Conservation (phyloP, 306 rosid species). For the Rosa lucieae region DNA sequence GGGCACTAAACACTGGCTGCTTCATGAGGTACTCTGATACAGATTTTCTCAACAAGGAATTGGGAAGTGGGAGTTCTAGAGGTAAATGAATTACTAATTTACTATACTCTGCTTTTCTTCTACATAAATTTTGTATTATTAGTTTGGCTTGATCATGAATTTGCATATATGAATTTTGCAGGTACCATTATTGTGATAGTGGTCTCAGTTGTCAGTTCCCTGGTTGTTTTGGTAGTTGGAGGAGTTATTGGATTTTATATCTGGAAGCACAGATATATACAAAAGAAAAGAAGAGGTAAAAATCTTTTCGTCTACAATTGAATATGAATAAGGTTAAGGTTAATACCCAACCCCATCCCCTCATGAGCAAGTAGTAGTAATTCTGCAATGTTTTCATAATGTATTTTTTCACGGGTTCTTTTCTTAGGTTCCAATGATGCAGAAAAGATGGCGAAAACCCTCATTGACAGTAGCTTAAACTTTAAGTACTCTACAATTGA, state of each 20-base stretch:
- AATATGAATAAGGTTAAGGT: neutral
- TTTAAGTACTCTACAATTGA: slow-evolving; percentile 89
- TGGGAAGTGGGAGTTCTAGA: slow-evolving; percentile 40
- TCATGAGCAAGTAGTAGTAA: neutral
- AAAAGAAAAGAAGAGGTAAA: slow-evolving; percentile 82
- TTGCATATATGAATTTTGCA: slow-evolving; percentile 40
- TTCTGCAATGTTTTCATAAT: neutral
- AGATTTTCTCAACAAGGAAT: slow-evolving; percentile 68
- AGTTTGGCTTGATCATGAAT: slow-evolving; percentile 12
- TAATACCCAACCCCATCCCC: neutral
- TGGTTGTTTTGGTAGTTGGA: slow-evolving; percentile 54
- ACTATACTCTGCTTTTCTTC: neutral
- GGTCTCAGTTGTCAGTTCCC: slow-evolving; percentile 62
- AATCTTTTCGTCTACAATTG: neutral
- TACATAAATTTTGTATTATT: neutral
- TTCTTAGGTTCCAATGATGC: slow-evolving; percentile 66
- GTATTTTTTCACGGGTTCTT: slow-evolving; percentile 1
- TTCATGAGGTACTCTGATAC: slow-evolving; percentile 83
- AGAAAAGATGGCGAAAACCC: slow-evolving; percentile 58
- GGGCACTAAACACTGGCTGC: slow-evolving; percentile 80
- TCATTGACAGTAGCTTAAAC: slow-evolving; percentile 69
- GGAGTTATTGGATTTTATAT: slow-evolving; percentile 52
- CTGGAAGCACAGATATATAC: slow-evolving; percentile 73
- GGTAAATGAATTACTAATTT: slow-evolving; percentile 37
- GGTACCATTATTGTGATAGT: slow-evolving; percentile 50